Evolutionary conservation across 306 rosid genomes (phyloP).

Genomic region (Fragaria ananassa): DNA sequence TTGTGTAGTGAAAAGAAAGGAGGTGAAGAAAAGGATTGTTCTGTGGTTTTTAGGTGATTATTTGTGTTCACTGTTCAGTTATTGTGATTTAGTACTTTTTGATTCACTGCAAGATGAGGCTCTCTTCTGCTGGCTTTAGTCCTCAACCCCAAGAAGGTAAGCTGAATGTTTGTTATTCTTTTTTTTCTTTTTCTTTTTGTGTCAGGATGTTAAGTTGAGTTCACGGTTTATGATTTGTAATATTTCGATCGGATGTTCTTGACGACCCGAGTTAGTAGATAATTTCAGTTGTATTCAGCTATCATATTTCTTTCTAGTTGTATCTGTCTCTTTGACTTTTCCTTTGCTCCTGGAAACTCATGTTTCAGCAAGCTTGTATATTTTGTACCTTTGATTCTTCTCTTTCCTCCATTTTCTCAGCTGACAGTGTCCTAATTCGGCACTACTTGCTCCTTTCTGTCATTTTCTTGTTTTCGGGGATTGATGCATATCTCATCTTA

Average conservation of each 20-base stretch:
- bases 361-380: neutral
- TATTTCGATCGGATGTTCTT: constrained; percentile 15
- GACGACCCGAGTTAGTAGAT: constrained; percentile 14
- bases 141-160: constrained; percentile 92
- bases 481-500: constrained; percentile 2
- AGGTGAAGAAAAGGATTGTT: constrained; percentile 31
- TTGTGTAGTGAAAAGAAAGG: constrained; percentile 29
- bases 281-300: constrained; percentile 10
- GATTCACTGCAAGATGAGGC: constrained; percentile 58
- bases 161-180: neutral
- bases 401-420: constrained; percentile 11
- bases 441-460: constrained; percentile 20
- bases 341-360: constrained; percentile 2
- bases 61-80: constrained; percentile 43
- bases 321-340: constrained; percentile 5
- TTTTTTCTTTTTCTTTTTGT: neutral
- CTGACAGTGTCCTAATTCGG: constrained; percentile 31
- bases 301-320: constrained; percentile 6
- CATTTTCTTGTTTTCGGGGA: constrained; percentile 15
- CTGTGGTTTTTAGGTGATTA: constrained; percentile 35
- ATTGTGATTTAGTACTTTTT: constrained; percentile 28
- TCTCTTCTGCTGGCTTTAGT: constrained; percentile 79
- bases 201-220: neutral
- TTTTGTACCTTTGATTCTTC: constrained; percentile 10
- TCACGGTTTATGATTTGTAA: neutral